Evolutionary conservation across 2,329 filamentous ascomycete species (phyloP).

Genomic region (Calonectria honghensis): DNA sequence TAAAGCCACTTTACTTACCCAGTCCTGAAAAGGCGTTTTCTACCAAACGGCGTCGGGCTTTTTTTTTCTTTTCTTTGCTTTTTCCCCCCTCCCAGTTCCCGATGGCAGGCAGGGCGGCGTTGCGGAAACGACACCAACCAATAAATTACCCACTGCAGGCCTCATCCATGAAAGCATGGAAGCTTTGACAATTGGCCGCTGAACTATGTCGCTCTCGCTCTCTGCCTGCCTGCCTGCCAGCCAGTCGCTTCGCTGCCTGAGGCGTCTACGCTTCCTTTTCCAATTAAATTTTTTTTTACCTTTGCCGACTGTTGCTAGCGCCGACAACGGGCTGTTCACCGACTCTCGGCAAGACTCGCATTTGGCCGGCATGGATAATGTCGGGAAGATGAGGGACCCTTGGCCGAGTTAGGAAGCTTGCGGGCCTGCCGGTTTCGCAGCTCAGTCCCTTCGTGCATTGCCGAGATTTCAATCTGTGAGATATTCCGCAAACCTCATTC

Average conservation of each 20-base stretch:
- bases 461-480: conserved; percentile 18
- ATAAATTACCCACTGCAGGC: background rate
- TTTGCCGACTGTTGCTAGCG: conserved; percentile 10
- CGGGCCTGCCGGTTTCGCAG: conserved; percentile 14
- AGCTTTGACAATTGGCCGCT: background rate
- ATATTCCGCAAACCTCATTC: conserved; percentile 13
- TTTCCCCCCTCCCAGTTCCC: no score
- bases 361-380: conserved; percentile 16
- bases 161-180: conserved; percentile 15
- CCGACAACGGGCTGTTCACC: conserved; percentile 27
- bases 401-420: conserved; percentile 23
- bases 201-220: background rate
- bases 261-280: background rate
- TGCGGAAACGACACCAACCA: background rate
- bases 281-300: background rate
- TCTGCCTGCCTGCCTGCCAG: no score
- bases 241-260: background rate
- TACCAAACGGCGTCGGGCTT: background rate
- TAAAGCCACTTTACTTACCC: background rate
- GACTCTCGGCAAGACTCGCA: conserved; percentile 11
- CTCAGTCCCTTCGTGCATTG: conserved; percentile 20
- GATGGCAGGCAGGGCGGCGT: background rate
- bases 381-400: conserved; percentile 13
- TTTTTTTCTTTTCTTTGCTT: background rate
- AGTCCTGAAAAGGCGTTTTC: background rate